A percentile compares a stretch with the other conserved stretches of the same genome.
Conservation (phyloP, 2,329 filamentous ascomycete species). For the Fusarium avenaceum region DNA sequence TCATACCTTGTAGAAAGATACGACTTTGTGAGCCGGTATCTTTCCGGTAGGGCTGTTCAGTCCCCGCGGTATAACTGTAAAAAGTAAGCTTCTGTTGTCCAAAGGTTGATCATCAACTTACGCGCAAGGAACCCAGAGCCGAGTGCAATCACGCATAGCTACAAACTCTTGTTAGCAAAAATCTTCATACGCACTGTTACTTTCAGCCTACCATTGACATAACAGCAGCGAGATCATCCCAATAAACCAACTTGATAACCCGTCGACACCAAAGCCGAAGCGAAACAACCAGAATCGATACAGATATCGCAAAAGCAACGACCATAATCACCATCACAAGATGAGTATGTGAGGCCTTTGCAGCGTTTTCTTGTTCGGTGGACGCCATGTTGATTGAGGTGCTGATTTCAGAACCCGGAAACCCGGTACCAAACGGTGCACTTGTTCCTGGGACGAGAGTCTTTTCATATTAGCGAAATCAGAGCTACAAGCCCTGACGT, state of each 20-base stretch:
- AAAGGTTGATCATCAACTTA: not conserved
- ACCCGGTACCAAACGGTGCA: not conserved
- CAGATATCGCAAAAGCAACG: not conserved
- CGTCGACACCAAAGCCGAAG: conserved; percentile 32
- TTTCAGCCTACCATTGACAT: conserved; percentile 13
- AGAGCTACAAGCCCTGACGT: not conserved
- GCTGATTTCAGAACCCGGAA: not conserved
- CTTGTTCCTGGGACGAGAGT: not conserved
- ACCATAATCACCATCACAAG: conserved; percentile 12
- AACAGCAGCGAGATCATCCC: conserved; percentile 32
- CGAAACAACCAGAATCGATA: conserved; percentile 12
- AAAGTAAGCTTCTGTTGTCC: not conserved
- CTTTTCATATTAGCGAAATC: not conserved
- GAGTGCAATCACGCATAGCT: conserved; percentile 25
- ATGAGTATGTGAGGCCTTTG: not conserved
- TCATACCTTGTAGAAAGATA: conserved; percentile 21
- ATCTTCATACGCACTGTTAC: rapidly evolving
- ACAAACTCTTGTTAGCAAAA: not conserved
- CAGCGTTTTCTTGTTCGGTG: not conserved
- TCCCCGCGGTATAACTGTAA: conserved; percentile 31
- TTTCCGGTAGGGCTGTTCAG: conserved; percentile 17
- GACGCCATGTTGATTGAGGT: not conserved
- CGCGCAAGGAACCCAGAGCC: conserved; percentile 22
- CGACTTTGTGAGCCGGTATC: not conserved
- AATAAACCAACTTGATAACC: not conserved